Percentiles rank a stretch among this genome's conserved stretches.
phyloP scores from a whole-genome alignment of 2,329 filamentous ascomycete genomes.

The Pestalotiopsis sp. region DNA sequence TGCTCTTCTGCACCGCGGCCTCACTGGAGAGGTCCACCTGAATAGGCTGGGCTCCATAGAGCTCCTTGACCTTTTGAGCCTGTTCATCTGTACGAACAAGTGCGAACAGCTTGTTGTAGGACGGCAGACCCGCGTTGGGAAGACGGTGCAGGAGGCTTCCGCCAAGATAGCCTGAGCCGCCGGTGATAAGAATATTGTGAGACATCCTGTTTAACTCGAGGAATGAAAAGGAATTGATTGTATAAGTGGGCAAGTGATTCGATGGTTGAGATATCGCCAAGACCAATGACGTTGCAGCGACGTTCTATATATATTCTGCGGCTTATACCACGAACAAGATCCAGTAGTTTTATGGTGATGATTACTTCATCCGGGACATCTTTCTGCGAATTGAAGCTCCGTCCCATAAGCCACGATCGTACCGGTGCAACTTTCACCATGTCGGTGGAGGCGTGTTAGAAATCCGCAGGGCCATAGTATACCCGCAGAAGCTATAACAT shows the following conservation, averaged over 20 bases:
- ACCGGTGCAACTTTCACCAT: background rate
- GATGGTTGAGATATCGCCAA: background rate
- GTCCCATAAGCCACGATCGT: background rate
- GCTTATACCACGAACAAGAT: background rate
- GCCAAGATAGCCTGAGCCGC: constrained; percentile 56
- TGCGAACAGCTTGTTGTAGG: constrained; percentile 47
- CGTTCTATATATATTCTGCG: background rate
- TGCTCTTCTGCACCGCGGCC: constrained; percentile 33
- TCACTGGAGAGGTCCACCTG: constrained; percentile 41
- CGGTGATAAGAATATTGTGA: constrained; percentile 50
- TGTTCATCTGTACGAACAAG: constrained; percentile 49
- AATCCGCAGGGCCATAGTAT: background rate
- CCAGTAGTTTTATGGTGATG: background rate
- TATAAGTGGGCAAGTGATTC: background rate
- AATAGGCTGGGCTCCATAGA: constrained; percentile 45
- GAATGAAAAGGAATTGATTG: background rate
- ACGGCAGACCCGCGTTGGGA: constrained; percentile 37
- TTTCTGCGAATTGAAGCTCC: background rate
- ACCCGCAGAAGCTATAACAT: background rate
- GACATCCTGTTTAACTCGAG: constrained; percentile 20
- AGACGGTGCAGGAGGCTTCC: constrained; percentile 48
- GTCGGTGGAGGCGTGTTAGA: background rate
- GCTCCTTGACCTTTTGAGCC: constrained; percentile 43
- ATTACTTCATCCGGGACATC: background rate
- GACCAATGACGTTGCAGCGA: background rate